phyloP scores from a whole-genome alignment of 106 monocot genomes.

The Chionographis japonica region DNA sequence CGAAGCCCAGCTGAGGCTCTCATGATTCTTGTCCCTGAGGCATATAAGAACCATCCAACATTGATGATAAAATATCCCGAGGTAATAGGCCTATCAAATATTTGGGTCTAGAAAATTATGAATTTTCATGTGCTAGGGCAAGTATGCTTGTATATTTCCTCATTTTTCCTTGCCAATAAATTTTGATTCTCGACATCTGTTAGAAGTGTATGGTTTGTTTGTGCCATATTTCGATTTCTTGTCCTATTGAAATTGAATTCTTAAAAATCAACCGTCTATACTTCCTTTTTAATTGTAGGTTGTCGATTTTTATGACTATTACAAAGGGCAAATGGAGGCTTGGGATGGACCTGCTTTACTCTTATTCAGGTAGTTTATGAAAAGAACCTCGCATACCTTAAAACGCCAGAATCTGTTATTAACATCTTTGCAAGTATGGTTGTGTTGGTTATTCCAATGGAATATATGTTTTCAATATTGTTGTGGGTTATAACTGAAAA shows the following conservation, averaged over 20 bases:
- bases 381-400: not conserved
- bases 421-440: no score
- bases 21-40: slow-evolving; percentile 98
- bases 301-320: slow-evolving; percentile 92
- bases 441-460: no score
- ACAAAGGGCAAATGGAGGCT: slow-evolving; percentile 99
- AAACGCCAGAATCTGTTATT: not conserved
- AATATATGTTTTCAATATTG: no score
- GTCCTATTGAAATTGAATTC: no score
- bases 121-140: not conserved
- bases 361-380: slow-evolving; percentile 69
- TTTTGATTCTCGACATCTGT: not conserved
- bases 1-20: slow-evolving; percentile 91
- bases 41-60: slow-evolving; percentile 97
- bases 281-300: slow-evolving; percentile 32
- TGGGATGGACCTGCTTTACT: slow-evolving; percentile 99
- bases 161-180: no score
- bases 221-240: no score
- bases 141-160: no score
- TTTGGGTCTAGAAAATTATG: not conserved
- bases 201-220: not conserved
- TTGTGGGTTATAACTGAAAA: no score
- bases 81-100: slow-evolving; percentile 20
- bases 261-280: no score
- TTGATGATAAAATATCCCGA: slow-evolving; percentile 93